Base-by-base conservation (phyloP, 352 stramenopile species). In the Globisporangium radiosum region DNA sequence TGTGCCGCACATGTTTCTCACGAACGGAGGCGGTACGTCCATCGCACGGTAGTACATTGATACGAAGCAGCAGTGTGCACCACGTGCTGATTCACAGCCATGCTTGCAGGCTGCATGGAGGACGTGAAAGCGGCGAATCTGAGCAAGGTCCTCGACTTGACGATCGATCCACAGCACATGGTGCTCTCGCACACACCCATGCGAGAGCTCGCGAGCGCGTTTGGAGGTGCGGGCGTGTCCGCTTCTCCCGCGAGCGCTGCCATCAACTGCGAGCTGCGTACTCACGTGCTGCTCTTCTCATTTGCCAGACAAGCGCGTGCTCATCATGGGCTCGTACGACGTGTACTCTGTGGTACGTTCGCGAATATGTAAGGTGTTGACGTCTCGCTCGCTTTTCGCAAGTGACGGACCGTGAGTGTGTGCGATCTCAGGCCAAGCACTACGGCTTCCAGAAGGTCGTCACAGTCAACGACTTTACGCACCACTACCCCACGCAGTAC, bases 101-200 rank as follows among this genome's bases (percentile, higher is more conserved):
- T 47, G 9, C 42, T 47, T 14, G 5, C 37, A 80, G 72, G 90
- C 13, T 95, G 87, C 62, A 85, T 93, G 69, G 90, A 97, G 62
- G 69, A 76, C 17, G 67, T 78, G 13, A 96, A 96, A 68, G 88
- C 90, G n/a, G 64, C 69, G 37, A 89, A 79, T 8, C 62, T 97
- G 7, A 81, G 81, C 36, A 67, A 77, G 1, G 59, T 81, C 11
- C 68, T 95, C 49, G 69, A 86, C 47, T 15, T 85, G 43, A 39
- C 70, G n/a, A 87, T 96, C 19, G 66, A 92, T 17, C 71, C 75
- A 3, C 58, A 76, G 58, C 84, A 95, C 53, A 81, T 95, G 78
- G 73, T 95, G 25, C 69, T 95, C 37, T 95, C 87, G 33, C 90
- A 97, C 62, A 96, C 86, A 47, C 90, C 90, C 7, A 96, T 97